Percentiles rank a stretch among this genome's conserved stretches.
These are phyloP conservation scores for Colletotrichum coccodes DNA, from an alignment of 2,329 filamentous ascomycete species.

Conservation along the genomic window DNA sequence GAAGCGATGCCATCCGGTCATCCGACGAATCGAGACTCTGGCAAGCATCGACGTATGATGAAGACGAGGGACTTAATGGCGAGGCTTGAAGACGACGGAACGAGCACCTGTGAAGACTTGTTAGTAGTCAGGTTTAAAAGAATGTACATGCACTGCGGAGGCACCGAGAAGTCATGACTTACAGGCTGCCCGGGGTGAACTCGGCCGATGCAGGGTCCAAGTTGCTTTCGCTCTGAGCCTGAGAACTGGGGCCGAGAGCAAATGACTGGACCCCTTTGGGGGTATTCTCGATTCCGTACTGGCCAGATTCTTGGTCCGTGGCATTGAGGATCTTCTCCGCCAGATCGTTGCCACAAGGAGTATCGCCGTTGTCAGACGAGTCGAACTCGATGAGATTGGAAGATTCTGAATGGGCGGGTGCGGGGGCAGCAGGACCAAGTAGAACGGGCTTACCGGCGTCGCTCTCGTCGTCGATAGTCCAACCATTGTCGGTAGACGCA, in stretches of 20 bases:
- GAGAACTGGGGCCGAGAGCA: not conserved
- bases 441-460: not conserved
- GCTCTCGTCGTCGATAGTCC: slow-evolving; percentile 2
- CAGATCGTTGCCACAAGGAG: too few relatives aligned
- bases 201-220: not conserved
- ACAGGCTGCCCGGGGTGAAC: not conserved
- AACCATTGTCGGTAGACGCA: slow-evolving; percentile 23
- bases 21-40: not conserved
- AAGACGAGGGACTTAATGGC: not conserved
- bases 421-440: not conserved
- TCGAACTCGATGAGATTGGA: slow-evolving; percentile 24
- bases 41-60: slow-evolving; percentile 7
- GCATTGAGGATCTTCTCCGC: not conserved
- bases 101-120: not conserved
- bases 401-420: not conserved
- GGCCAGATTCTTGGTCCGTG: not conserved
- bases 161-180: not conserved
- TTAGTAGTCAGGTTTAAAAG: not conserved
- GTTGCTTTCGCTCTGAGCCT: not conserved
- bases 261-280: not conserved
- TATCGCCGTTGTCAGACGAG: not conserved
- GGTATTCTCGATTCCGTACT: not conserved
- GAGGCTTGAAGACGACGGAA: not conserved
- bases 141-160: too few relatives aligned
- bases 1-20: not conserved